These are phyloP conservation scores for Leccinum angustisporum DNA, from an alignment of 1,284 basidiomycete species.

Conservation along the genomic window DNA sequence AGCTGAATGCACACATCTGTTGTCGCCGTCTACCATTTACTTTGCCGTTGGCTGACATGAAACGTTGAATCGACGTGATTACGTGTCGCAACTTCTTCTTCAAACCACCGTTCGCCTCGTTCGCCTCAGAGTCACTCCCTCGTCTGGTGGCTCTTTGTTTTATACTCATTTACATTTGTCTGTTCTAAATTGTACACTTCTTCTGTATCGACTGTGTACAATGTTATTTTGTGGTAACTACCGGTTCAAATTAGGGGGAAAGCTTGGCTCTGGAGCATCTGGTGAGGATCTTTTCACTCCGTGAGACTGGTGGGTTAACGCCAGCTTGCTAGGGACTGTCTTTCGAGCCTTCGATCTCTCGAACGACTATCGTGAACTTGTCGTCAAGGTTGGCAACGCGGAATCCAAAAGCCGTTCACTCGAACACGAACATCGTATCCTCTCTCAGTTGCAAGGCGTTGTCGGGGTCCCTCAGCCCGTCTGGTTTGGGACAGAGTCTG, in stretches of 20 bases:
- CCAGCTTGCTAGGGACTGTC: neutral
- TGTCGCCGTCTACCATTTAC: no score
- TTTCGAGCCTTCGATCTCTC: neutral
- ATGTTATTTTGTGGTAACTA: neutral
- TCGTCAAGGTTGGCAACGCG: neutral
- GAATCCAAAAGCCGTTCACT: neutral
- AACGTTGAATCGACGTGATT: no score
- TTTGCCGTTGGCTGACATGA: no score
- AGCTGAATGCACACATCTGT: no score
- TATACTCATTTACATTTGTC: neutral
- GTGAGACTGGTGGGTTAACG: neutral
- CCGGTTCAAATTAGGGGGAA: neutral
- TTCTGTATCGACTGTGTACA: neutral
- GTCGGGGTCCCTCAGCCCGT: neutral
- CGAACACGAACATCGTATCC: neutral
- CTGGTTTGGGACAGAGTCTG: neutral
- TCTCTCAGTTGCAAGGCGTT: neutral
- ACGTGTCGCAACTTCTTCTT: no score
- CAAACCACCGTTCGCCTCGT: no score
- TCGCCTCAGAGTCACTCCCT: no score
- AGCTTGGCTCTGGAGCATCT: neutral
- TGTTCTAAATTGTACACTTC: neutral
- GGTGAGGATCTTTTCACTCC: neutral
- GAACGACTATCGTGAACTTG: neutral
- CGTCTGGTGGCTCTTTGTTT: neutral